A percentile compares a stretch with the other conserved stretches of the same genome.
Conservation (phyloP, 2,329 filamentous ascomycete species). For the Hypoxylon sp. region DNA sequence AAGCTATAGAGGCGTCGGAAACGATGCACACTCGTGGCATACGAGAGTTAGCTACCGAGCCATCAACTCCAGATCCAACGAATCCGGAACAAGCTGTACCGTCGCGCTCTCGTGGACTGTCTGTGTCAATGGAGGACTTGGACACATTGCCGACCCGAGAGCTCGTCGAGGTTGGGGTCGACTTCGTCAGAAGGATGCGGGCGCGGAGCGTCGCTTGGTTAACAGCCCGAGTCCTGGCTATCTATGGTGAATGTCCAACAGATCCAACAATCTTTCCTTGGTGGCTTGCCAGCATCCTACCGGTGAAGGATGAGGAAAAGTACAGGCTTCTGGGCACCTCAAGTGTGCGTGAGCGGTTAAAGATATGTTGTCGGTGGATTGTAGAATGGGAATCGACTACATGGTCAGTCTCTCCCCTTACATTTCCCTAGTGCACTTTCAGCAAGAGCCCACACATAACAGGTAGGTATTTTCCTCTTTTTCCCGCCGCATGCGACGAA, state of each 20-base stretch:
- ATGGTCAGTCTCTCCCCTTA: constrained; percentile 70
- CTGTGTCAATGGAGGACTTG: constrained; percentile 55
- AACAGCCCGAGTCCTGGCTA: constrained; percentile 76
- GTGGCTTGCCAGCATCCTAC: constrained; percentile 89
- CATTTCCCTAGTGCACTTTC: constrained; percentile 7
- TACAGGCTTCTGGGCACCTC: constrained; percentile 80
- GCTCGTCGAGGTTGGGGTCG: constrained; percentile 74
- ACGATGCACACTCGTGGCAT: constrained; percentile 57
- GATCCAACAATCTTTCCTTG: constrained; percentile 87
- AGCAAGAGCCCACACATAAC: constrained; percentile 1
- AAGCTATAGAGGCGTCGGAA: constrained; percentile 80
- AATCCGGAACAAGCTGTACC: constrained; percentile 40
- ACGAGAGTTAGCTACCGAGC: constrained; percentile 49
- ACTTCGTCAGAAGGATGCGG: constrained; percentile 79
- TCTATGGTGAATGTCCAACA: constrained; percentile 82
- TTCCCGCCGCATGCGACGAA: not conserved
- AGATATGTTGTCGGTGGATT: constrained; percentile 87
- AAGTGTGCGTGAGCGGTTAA: constrained; percentile 84
- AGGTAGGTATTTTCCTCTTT: constrained; percentile 8
- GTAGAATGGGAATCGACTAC: constrained; percentile 76
- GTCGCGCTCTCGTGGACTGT: constrained; percentile 35
- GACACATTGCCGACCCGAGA: constrained; percentile 77
- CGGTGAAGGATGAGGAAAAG: constrained; percentile 83
- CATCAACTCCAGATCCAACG: constrained; percentile 24
- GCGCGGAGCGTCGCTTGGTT: constrained; percentile 81